phyloP scores from a whole-genome alignment of 805 yeast species.

The Candida maris region DNA sequence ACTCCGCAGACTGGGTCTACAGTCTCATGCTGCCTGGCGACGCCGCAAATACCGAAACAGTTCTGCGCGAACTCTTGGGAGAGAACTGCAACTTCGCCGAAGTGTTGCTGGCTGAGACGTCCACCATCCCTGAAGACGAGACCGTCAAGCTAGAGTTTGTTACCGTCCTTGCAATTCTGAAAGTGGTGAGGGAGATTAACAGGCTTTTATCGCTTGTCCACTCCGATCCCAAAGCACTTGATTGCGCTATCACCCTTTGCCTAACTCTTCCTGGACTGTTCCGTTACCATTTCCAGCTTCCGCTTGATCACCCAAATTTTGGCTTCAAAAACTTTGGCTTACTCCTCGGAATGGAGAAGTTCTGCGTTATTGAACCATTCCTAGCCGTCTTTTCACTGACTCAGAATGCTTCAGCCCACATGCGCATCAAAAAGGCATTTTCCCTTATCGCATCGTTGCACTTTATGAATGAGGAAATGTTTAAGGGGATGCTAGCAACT shows the following conservation, averaged over 20 bases:
- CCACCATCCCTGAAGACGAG: slow-evolving; percentile 4
- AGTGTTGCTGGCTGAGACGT: background rate
- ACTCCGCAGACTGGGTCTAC: background rate
- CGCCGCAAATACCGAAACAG: background rate
- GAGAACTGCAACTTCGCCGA: background rate
- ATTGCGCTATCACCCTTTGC: slow-evolving; percentile 13
- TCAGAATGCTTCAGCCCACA: slow-evolving; percentile 16
- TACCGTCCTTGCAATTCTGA: slow-evolving; percentile 24
- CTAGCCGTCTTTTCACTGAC: slow-evolving; percentile 9
- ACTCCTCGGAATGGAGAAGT: slow-evolving; percentile 12
- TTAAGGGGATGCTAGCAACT: slow-evolving; percentile 10
- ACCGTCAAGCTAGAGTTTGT: slow-evolving; percentile 22
- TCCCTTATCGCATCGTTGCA: slow-evolving; percentile 21
- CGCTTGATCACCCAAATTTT: slow-evolving; percentile 19
- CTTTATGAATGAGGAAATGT: slow-evolving; percentile 17
- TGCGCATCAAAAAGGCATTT: slow-evolving; percentile 20
- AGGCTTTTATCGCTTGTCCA: background rate
- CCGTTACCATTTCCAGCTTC: slow-evolving; percentile 28
- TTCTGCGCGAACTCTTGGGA: background rate
- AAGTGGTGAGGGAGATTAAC: slow-evolving; percentile 2
- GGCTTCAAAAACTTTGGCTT: slow-evolving; percentile 27
- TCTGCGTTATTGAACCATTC: slow-evolving; percentile 12
- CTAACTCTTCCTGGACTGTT: slow-evolving; percentile 18
- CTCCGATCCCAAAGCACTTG: slow-evolving; percentile 5
- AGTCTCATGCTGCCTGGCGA: background rate